Evolutionary conservation across 306 rosid species (phyloP).

Genomic region (Senna siamea): DNA sequence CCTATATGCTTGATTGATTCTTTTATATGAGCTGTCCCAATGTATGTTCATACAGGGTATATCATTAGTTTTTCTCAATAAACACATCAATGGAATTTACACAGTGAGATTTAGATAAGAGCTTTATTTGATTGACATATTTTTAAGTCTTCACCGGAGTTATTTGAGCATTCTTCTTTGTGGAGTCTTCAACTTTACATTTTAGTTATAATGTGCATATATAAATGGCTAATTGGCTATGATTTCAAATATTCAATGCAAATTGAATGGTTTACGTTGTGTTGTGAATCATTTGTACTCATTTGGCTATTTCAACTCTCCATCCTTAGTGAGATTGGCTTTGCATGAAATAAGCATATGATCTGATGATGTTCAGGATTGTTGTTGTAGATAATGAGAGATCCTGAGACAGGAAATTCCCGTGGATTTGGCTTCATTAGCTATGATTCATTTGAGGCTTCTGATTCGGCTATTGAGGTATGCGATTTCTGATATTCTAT

Average conservation of each 20-base stretch:
- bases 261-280: not conserved
- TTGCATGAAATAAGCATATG: constrained; percentile 23
- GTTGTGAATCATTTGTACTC: constrained; percentile 14
- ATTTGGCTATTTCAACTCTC: not conserved
- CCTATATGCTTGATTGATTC: too few species aligned
- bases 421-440: constrained; percentile 99
- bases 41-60: not conserved
- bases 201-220: constrained; percentile 19
- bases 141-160: not conserved
- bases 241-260: constrained; percentile 11
- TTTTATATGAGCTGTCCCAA: constrained; percentile 9
- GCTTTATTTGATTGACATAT: constrained; percentile 24
- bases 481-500: not conserved
- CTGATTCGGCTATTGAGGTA: constrained; percentile 99
- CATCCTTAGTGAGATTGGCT: constrained; percentile 15
- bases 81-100: not conserved
- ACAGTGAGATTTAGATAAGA: constrained; percentile 2
- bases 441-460: constrained; percentile 98
- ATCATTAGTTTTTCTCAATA: not conserved
- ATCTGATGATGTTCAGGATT: constrained; percentile 43
- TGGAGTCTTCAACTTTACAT: constrained; percentile 16
- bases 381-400: constrained; percentile 92
- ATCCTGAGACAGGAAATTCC: constrained; percentile 95
- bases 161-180: not conserved
- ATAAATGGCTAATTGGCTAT: constrained; percentile 18